Conservation (phyloP, 208 protist species). For the Naegleria fowleri region DNA sequence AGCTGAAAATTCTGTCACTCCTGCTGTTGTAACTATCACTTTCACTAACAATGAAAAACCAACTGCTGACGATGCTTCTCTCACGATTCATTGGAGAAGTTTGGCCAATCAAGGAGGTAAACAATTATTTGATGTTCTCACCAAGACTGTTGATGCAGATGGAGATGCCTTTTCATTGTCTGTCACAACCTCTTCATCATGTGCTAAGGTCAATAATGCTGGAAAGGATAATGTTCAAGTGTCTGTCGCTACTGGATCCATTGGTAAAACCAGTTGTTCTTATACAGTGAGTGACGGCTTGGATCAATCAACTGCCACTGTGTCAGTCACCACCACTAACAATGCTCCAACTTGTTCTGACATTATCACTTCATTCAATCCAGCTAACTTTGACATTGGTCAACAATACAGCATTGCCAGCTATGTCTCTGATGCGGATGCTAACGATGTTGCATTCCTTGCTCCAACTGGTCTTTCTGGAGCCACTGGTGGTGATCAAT, state of each 20-base stretch:
- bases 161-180: not conserved
- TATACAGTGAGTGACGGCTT: not conserved
- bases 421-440: not conserved
- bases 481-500: not conserved
- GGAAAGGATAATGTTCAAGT: not conserved
- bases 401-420: not conserved
- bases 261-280: not conserved
- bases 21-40: not conserved
- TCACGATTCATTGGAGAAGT: constrained; percentile 6
- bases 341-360: not conserved
- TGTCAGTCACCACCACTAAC: not conserved
- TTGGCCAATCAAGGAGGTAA: not conserved
- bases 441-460: not conserved
- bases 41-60: not conserved
- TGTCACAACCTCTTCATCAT: not conserved
- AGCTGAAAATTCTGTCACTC: not conserved
- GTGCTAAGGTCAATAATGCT: not conserved
- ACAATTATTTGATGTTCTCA: not conserved
- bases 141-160: not conserved
- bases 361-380: not conserved
- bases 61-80: not conserved
- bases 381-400: not conserved
- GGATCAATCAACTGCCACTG: not conserved
- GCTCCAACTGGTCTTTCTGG: not conserved
- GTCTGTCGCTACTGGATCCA: not conserved